phyloP scores from a whole-genome alignment of 495 filamentous ascomycete genomes.

The Achaetomiella virescens region DNA sequence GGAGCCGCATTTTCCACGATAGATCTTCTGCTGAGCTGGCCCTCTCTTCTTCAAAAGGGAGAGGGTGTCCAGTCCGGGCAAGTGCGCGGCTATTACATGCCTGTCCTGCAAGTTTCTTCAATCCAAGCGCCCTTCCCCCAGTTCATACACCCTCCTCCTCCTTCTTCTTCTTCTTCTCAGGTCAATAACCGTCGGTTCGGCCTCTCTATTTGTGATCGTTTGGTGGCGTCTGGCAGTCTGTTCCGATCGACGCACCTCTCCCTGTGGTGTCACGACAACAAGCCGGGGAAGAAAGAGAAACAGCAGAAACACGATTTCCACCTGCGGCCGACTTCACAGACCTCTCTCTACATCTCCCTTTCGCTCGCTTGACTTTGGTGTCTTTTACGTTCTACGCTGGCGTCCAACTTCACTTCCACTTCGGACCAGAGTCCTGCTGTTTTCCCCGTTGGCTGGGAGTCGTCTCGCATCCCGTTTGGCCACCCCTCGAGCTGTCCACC shows the following conservation, averaged over 20 bases:
- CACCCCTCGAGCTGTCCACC: background rate
- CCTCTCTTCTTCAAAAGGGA: background rate
- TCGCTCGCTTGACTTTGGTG: too few species aligned
- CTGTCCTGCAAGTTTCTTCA: background rate
- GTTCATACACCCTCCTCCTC: background rate
- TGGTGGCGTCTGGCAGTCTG: background rate
- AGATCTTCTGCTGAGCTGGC: background rate
- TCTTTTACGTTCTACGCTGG: background rate
- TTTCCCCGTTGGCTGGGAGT: too few species aligned
- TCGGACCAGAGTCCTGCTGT: background rate
- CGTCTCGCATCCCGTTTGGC: background rate
- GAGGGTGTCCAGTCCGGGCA: background rate
- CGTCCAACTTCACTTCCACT: background rate
- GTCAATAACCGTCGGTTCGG: background rate
- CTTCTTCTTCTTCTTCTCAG: background rate
- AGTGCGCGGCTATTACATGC: background rate
- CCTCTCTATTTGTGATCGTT: background rate
- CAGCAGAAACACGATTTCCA: background rate
- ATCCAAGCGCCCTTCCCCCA: background rate
- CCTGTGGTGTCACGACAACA: background rate
- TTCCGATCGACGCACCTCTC: background rate
- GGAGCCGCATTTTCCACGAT: slow-evolving; percentile 1
- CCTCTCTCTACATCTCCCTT: background rate
- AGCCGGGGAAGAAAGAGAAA: background rate
- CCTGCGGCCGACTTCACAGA: background rate